phyloP scores from a whole-genome alignment of 345 rosid species.

The Populus deltoides region DNA sequence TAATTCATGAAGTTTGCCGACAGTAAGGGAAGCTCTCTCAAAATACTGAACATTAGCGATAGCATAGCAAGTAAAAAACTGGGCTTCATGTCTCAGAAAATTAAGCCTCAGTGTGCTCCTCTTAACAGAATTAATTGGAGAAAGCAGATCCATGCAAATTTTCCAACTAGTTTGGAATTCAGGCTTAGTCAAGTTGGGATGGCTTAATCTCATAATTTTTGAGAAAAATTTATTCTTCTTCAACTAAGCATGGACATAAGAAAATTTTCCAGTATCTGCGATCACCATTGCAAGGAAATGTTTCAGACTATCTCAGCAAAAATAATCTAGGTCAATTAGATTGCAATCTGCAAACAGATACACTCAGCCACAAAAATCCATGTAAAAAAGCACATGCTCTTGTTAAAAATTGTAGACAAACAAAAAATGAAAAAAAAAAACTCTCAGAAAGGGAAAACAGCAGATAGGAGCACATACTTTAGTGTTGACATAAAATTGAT shows the following conservation, averaged over 20 bases:
- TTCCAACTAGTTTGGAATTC: no score
- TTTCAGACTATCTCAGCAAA: neutral
- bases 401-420: neutral
- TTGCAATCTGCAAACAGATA: neutral
- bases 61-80: neutral
- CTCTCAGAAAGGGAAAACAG: neutral
- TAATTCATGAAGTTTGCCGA: neutral
- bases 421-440: neutral
- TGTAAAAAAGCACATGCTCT: neutral
- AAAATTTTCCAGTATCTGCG: neutral
- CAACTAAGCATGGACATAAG: neutral
- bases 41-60: neutral
- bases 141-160: no score
- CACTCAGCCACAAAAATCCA: neutral
- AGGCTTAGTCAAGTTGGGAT: no score
- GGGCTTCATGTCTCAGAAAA: neutral
- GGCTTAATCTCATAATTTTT: no score
- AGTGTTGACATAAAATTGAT: constrained; percentile 87
- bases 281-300: neutral
- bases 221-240: neutral
- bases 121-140: no score
- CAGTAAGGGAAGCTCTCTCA: neutral
- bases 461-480: constrained; percentile 45
- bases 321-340: neutral
- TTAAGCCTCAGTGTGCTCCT: neutral